Evolutionary conservation across 169 alveolate genomes (phyloP), one percentile per base, ranked within the genome.

Genomic region (Plasmodium ovale): DNA sequence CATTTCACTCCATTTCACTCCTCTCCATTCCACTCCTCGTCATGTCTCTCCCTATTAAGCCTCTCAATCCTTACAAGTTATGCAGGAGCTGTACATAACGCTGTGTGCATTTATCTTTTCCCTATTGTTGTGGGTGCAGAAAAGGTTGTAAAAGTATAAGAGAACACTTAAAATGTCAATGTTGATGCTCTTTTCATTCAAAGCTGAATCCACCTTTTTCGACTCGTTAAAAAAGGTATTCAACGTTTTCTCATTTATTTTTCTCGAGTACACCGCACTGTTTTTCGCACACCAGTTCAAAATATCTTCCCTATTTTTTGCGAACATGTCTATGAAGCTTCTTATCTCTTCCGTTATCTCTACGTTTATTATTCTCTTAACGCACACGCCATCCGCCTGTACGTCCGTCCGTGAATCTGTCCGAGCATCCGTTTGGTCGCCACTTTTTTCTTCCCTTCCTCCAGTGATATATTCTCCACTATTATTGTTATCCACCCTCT

Each of bases 321-420:
- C 6, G 39, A 77, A 77, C 3, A 16, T 27, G 19, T 37, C 51
- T 7, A 77, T n/a, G 37, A 77, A 77, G 35, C 53, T 31, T 77
- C 47, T 60, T 77, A 77, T 60, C 47, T 77, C 67, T 77, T 33
- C n/a, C 14, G 89, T 77, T 21, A 77, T 77, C 62, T 77, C 89
- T 16, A 77, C 62, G 54, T 62, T 77, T 77, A 77, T 77, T 29
- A 77, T 77, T 77, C 89, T 44, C 39, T 77, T 77, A 16, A 77
- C 73, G 19, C 14, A 77, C 14, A 77, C 77, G 14, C 44, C 59
- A 37, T 77, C 89, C 0, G 29, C 35, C 12, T n/a, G 27, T n/a
- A 33, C 56, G 9, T 58, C 68, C 6, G 25, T 29, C 19, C 1
- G 58, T 37, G 14, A 29, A 12, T 64, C 29, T 1, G 10, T 33